A percentile compares a stretch with the other conserved stretches of the same genome.
Evolutionary conservation across 129 eudicot genomes (phyloP).

Genomic region (Helianthus tuberosus): DNA sequence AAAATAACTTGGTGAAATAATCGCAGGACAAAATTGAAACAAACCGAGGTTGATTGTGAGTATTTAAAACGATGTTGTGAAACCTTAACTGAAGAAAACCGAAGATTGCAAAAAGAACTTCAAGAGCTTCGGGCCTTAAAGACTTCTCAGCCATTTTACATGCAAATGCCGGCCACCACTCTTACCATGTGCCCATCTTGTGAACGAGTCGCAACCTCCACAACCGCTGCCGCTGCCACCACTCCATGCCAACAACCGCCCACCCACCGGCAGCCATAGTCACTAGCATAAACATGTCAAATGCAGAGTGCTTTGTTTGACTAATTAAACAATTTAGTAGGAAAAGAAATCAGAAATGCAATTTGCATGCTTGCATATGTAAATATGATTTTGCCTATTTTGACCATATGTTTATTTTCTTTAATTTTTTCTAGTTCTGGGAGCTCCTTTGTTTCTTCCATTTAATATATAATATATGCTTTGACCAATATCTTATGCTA

Average conservation of each 20-base stretch:
- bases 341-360: slow-evolving; percentile 19
- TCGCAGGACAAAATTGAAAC: slow-evolving; percentile 89
- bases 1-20: background rate
- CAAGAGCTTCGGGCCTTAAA: slow-evolving; percentile 88
- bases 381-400: slow-evolving; percentile 37
- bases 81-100: slow-evolving; percentile 93
- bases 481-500: slow-evolving; percentile 24
- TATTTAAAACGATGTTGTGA: slow-evolving; percentile 92
- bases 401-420: slow-evolving; percentile 33
- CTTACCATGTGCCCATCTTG: slow-evolving; percentile 98
- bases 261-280: slow-evolving; percentile 21
- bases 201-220: slow-evolving; percentile 74
- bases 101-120: slow-evolving; percentile 94
- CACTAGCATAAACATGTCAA: slow-evolving; percentile 25
- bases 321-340: slow-evolving; percentile 30
- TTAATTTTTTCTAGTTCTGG: slow-evolving; percentile 8
- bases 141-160: slow-evolving; percentile 88
- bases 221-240: slow-evolving; percentile 38
- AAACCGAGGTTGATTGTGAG: slow-evolving; percentile 98
- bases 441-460: slow-evolving; percentile 26
- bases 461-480: slow-evolving; percentile 18
- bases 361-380: slow-evolving; percentile 36
- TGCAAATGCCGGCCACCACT: slow-evolving; percentile 96
- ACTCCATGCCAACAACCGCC: slow-evolving; percentile 22
- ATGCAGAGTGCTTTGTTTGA: slow-evolving; percentile 25